Base-by-base conservation (phyloP, 768 basidiomycete species). In the Sporobolomyces roseus region DNA sequence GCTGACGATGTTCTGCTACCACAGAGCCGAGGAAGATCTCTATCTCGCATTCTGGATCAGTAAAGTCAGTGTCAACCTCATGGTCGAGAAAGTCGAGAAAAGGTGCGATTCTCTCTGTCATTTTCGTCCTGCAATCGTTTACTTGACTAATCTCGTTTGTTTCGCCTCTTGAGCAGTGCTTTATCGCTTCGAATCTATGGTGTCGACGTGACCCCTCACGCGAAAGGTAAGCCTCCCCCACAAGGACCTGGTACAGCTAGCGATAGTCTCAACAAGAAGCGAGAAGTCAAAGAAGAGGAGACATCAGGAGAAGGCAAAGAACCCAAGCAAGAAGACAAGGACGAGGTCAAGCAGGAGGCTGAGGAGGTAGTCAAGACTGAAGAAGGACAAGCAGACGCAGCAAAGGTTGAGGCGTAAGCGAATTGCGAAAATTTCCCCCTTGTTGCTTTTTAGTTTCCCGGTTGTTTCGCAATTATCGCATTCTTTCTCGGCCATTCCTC, bases 41-140 rank as follows among this genome's bases (percentile, higher is more conserved):
- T 78, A 88, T n/a, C 80, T 97, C n/a, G 94, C 96, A 0, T 83
- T 98, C 59, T 98, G 94, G 96, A 93, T 90, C 79, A 92, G 91
- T 3, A 88, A 87, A 66, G 85, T 86, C 17, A 94, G 92, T 0
- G 77, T 94, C 60, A 86, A 88, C 0, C 82, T 98, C 65, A 92
- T 98, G 91, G 86, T 96, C 61, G 93, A 98, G 80, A 99, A 98
- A 79, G 89, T 89, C 76, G 90, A 92, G 30, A 98, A 98, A 80
- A 91, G 88, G 93, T 91, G 50, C 16, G 81, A 13, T 23, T n/a
- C n/a, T n/a, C n/a, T n/a, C n/a, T n/a, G n/a, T 46, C 45, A 46
- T 7, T 23, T 46, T 46, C 45, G 12, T 23, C 77, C 36, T 38
- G 14, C 23, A 21, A 17, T 14, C n/a, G 35, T n/a, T 25, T 29